A percentile compares a stretch with the other conserved stretches of the same genome.
phyloP scores from a whole-genome alignment of 73 alveolate genomes.

The Paramecium sexaurelia region DNA sequence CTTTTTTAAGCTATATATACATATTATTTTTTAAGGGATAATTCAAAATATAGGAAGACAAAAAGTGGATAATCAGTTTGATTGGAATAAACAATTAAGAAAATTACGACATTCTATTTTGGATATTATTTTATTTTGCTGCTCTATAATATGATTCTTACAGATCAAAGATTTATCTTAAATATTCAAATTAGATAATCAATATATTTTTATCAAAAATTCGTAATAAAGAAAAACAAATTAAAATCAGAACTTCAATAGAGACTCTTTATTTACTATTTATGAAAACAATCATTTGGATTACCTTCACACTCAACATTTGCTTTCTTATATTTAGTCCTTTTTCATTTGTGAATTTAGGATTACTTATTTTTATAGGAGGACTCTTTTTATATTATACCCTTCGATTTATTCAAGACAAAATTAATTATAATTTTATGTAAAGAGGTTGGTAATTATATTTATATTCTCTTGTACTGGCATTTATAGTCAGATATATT shows the following conservation, averaged over 20 bases:
- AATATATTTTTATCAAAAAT: background rate
- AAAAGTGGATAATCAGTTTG: background rate
- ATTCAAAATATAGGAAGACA: background rate
- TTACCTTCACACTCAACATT: background rate
- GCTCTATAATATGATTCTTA: constrained; percentile 34
- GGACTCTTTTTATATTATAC: background rate
- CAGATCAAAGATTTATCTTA: background rate
- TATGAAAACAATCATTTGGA: constrained; percentile 21
- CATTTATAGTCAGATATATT: background rate
- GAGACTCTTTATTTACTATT: background rate
- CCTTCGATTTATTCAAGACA: background rate
- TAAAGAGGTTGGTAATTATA: background rate
- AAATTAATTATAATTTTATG: background rate
- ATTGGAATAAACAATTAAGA: background rate
- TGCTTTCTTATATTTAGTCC: background rate
- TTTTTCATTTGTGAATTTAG: background rate
- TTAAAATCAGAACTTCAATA: background rate
- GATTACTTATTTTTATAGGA: background rate
- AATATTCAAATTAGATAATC: background rate
- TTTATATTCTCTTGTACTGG: background rate
- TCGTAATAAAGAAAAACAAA: background rate
- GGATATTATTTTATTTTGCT: constrained; percentile 20
- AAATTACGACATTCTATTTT: background rate
- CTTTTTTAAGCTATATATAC: background rate
- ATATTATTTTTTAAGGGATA: background rate